Evolutionary conservation across 345 rosid species (phyloP).

Genomic region (Geranium rotundifolium): DNA sequence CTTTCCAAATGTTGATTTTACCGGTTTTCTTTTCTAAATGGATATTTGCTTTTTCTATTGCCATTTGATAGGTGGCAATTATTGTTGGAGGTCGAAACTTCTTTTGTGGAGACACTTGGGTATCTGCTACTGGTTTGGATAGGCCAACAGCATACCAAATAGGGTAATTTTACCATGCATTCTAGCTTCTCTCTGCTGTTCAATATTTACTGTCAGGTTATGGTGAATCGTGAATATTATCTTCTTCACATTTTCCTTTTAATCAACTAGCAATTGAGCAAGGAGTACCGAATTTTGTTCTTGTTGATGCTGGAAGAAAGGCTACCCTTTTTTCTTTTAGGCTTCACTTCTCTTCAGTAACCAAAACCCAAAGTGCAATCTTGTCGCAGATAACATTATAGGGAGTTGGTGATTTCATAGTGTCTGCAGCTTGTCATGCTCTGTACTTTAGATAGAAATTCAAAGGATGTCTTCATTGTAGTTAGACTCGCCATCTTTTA

Average conservation of each 20-base stretch:
- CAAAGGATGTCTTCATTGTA: neutral
- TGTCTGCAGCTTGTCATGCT: neutral
- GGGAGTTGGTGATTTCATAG: neutral
- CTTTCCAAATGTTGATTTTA: conserved; percentile 7
- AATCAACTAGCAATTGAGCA: neutral
- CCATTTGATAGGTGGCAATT: conserved; percentile 47
- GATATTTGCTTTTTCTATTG: neutral
- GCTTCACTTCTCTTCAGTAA: neutral
- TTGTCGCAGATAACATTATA: neutral
- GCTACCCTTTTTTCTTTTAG: neutral
- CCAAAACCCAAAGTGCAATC: neutral
- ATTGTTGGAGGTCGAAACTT: conserved; percentile 87
- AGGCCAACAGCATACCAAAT: conserved; percentile 74
- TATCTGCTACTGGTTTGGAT: conserved; percentile 67
- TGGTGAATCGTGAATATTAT: neutral
- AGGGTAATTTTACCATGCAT: conserved; percentile 33
- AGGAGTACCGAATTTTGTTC: neutral
- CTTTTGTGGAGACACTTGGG: conserved; percentile 74
- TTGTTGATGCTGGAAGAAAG: neutral
- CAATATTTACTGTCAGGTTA: neutral
- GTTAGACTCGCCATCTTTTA: neutral
- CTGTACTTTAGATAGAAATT: neutral
- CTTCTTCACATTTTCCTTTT: neutral
- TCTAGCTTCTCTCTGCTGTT: neutral
- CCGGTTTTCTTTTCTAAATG: neutral